These are phyloP conservation scores for Aspergillus leporis DNA, from an alignment of 495 filamentous ascomycete species.

Conservation along the genomic window DNA sequence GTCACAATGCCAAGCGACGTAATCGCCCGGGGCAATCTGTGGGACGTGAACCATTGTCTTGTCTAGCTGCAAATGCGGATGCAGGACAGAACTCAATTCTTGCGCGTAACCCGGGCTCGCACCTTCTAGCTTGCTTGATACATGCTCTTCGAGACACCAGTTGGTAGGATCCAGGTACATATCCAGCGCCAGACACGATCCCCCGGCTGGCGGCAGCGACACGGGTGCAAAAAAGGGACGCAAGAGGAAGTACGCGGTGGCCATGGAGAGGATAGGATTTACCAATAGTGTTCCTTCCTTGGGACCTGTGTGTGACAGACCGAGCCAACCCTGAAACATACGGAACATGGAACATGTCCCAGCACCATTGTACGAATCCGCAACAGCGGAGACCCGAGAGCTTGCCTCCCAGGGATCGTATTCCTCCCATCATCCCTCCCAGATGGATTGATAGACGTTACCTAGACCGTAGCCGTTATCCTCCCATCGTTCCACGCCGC, in stretches of 20 bases:
- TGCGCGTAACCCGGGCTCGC: conserved; percentile 66
- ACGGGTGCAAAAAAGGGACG: conserved; percentile 70
- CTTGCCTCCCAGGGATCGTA: conserved; percentile 71
- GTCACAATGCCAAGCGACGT: conserved; percentile 83
- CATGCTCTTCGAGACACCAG: background rate
- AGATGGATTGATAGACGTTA: conserved; percentile 63
- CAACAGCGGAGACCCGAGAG: conserved; percentile 56
- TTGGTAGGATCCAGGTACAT: conserved; percentile 4
- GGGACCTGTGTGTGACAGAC: conserved; percentile 60
- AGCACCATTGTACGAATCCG: conserved; percentile 68
- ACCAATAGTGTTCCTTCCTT: conserved; percentile 71
- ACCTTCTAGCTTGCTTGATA: conserved; percentile 46
- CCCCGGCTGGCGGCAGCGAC: conserved; percentile 30
- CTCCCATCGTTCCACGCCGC: conserved; percentile 76
- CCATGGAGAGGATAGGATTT: conserved; percentile 62
- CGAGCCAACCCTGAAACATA: conserved; percentile 75
- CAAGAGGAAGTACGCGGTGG: conserved; percentile 68
- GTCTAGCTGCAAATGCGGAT: conserved; percentile 68
- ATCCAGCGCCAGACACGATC: conserved; percentile 3
- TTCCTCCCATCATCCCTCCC: conserved; percentile 65
- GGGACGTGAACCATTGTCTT: conserved; percentile 71
- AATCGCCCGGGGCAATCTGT: conserved; percentile 70
- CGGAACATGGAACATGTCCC: conserved; percentile 73
- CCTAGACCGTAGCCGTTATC: conserved; percentile 59
- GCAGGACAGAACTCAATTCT: conserved; percentile 60